These are phyloP conservation scores for Peronospora farinosa DNA, from an alignment of 352 stramenopile genomes.

Conservation along the genomic window DNA sequence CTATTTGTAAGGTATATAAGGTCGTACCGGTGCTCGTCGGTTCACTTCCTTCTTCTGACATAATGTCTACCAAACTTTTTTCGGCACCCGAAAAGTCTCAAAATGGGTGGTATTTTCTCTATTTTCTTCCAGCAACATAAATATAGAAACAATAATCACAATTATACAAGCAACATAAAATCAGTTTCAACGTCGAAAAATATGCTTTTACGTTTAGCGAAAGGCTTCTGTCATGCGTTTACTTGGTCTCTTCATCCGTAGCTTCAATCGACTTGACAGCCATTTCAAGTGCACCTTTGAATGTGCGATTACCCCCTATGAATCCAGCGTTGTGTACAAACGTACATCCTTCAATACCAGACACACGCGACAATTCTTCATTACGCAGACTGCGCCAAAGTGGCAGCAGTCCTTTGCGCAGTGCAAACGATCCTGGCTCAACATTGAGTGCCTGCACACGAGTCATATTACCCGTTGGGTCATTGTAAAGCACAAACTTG, in stretches of 20 bases:
- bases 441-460: slow-evolving; percentile 94
- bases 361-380: slow-evolving; percentile 80
- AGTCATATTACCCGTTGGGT: slow-evolving; percentile 90
- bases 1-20: slow-evolving; percentile 30
- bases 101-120: slow-evolving; percentile 14
- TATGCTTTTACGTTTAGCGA: background rate
- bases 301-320: slow-evolving; percentile 96
- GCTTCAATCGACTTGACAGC: slow-evolving; percentile 62
- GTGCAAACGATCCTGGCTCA: slow-evolving; percentile 89
- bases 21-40: slow-evolving; percentile 29
- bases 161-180: background rate
- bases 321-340: slow-evolving; percentile 98
- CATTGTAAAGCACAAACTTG: slow-evolving; percentile 97
- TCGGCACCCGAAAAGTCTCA: slow-evolving; percentile 19
- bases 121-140: slow-evolving; percentile 10
- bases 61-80: slow-evolving; percentile 7
- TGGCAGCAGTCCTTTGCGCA: slow-evolving; percentile 86
- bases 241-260: slow-evolving; percentile 18
- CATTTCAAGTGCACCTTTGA: slow-evolving; percentile 94
- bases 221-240: background rate
- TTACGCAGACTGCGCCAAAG: slow-evolving; percentile 93
- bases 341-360: slow-evolving; percentile 90
- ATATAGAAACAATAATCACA: no score
- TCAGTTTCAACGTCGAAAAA: background rate
- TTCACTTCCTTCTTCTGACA: slow-evolving; percentile 27